Base-by-base conservation (phyloP, 768 basidiomycete genomes). In the Amanita rubescens region DNA sequence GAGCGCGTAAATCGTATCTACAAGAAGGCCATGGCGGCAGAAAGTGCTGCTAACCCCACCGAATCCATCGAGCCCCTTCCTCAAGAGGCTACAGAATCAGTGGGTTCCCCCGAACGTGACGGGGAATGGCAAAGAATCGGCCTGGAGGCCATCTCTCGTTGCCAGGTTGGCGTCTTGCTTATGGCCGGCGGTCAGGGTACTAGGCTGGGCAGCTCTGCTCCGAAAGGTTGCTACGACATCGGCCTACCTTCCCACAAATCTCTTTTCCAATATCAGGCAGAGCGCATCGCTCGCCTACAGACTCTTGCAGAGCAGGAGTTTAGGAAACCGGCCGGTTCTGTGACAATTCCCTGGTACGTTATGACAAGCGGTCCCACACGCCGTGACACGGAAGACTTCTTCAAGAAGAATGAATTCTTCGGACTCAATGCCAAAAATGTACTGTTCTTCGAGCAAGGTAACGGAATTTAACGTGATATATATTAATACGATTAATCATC, bases 101-200 rank as follows among this genome's bases (percentile, higher is more conserved):
- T 80, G 11, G 74, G 74, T 15, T 66, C 72, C 47, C 65, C 80
- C 20, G 72, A 71, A 55, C 85, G 81, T 65, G 84, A 79, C 53
- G 66, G 67, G 11, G 78, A 82, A 67, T 98, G 94, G 94, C 75
- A 82, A n/a, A 63, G 70, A 11, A 75, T 78, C 42, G 96, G 96
- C 32, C 73, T 98, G 35, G 71, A 81, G 37, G 94, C 95, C 44
- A 82, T 97, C 63, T 78, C 85, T 15, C 69, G 78, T 33, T 86
- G 91, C 56, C 74, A 91, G 60, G 94, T 98, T 35, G 96, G 85
- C n/a, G 94, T 98, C 9, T 76, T 99, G 43, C 79, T 99, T 60
- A 91, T 99, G 89, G 96, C 96, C 7, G 96, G 96, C 37, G 96
- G 96, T 1, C 96, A 99, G 71, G 96, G 96, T 12, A 96, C 94